Evolutionary conservation across 2,329 filamentous ascomycete genomes (phyloP), one percentile per base, ranked within the genome.

Genomic region (Lasiodiplodia gonubiensis): DNA sequence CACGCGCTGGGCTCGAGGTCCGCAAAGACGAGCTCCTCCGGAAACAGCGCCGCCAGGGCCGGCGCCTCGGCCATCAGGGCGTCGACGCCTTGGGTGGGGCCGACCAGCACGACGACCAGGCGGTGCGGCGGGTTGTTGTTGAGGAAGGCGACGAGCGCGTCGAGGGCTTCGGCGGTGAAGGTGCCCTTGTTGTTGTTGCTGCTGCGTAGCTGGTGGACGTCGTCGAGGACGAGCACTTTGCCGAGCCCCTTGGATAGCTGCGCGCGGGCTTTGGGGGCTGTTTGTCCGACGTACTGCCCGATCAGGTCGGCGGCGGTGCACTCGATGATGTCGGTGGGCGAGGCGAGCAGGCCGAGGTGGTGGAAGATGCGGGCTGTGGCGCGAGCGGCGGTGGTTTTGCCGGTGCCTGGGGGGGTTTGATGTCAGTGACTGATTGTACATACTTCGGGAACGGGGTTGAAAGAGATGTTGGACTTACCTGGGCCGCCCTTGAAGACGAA

Each of bases 401-500:
- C 49, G 21, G 49, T 52, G 49, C 49, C 49, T n/a, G 21, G 10
- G 23, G 21, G 21, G n/a, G n/a, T n/a, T 23, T 23, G 14, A 3
- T 25, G 23, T 27, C 14, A 52, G 49, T 52, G 23, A 16, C 7
- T 8, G 23, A 11, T 52, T 49, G 3, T n/a, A n/a, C n/a, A n/a
- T n/a, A n/a, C n/a, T 18, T 49, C 46, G 46, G 16, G 12, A 52
- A 10, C 21, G 49, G n/a, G 25, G 12, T 90, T 90, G 83, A 93
- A 86, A 70, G 93, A 88, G 72, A 91, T 93, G 72, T 93, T 93
- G 0, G 90, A 91, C 0, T 90, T 93, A 0, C 86, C 85, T 14
- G 88, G 88, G 65, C 85, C 81, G 0, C 90, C 90, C 0, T 86
- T 84, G 77, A 92, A 92, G 0, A 92, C 71, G 70, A 92, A 92